Base-by-base conservation (phyloP, 139 green algal genomes). In the Nannochloris sp. region DNA sequence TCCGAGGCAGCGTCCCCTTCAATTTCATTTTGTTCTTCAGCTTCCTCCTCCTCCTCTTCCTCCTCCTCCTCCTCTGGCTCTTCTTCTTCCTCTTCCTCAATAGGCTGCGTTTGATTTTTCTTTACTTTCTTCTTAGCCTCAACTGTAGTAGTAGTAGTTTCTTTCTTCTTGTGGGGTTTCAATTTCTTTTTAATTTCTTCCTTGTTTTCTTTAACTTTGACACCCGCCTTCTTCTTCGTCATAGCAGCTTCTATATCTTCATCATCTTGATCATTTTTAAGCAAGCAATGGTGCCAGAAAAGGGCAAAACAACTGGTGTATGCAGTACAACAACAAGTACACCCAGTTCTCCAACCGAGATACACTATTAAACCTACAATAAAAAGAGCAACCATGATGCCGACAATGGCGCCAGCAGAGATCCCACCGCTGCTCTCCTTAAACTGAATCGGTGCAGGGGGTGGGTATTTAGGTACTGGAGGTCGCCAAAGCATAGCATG, bases 391-490 rank as follows among this genome's bases (percentile, higher is more conserved):
- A 59, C 9, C 12, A 36, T 12, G 12, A 59, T 36, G 9, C 48
- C 48, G 9, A 59, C 42, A 19, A 51, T 51, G 42, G 19, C 42
- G 19, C 42, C 42, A 19, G 19, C 19, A 51, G 42, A 19, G 19
- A 51, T 27, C n/a, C n/a, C n/a, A 19, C 33, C 59, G 7, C 12
- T 15, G 19, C 32, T 13, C 15, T 65, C 59, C 19, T 55, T 54
- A 33, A 54, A 65, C 39, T 34, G 30, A n/a, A 54, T 65, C 5
- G 59, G 59, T 33, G 59, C 19, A 35, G 59, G 59, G 10, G 59
- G 59, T 19, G 59, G 42, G 9, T 9, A 29, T 7, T 24, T n/a
- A 37, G 15, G 14, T 53, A 65, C 35, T 34, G 59, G 35, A 54
- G 59, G 59, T 35, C 59, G 30, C 59, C 59, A 65, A n/a, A 8